phyloP scores from a whole-genome alignment of 805 yeast genomes.

The Starmerella stellata region DNA sequence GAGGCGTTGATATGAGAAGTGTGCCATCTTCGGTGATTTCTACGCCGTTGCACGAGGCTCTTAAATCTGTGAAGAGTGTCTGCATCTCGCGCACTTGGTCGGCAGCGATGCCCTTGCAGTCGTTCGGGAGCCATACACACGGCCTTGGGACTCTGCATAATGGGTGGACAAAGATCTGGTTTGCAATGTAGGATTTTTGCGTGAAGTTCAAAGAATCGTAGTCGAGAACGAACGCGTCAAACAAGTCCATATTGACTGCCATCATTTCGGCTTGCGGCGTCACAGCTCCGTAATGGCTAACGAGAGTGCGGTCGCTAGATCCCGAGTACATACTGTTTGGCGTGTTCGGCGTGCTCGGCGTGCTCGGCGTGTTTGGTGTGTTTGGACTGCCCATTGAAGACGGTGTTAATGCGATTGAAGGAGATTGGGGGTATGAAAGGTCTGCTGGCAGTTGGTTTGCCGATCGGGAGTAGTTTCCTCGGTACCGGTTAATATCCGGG shows the following conservation, averaged over 20 bases:
- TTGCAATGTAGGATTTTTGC: conserved; percentile 17
- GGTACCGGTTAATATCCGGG: too few species aligned
- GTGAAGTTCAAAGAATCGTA: conserved; percentile 15
- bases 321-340: neutral
- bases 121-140: conserved; percentile 31
- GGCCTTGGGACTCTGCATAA: conserved; percentile 20
- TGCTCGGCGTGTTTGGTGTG: neutral
- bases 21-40: conserved; percentile 15
- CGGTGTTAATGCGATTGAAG: neutral
- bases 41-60: conserved; percentile 20
- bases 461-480: too few species aligned
- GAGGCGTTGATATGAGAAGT: conserved; percentile 14
- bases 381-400: too few species aligned
- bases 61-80: conserved; percentile 15
- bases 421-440: too few species aligned
- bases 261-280: neutral
- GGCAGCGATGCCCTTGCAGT: conserved; percentile 24
- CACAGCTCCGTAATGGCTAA: neutral
- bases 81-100: conserved; percentile 22
- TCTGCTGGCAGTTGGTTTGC: too few species aligned
- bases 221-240: conserved; percentile 19
- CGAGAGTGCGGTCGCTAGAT: neutral
- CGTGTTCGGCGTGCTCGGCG: neutral
- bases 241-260: conserved; percentile 2
- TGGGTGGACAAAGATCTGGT: conserved; percentile 22